phyloP scores from a whole-genome alignment of 352 stramenopile genomes.

The Globisporangium paddicum region DNA sequence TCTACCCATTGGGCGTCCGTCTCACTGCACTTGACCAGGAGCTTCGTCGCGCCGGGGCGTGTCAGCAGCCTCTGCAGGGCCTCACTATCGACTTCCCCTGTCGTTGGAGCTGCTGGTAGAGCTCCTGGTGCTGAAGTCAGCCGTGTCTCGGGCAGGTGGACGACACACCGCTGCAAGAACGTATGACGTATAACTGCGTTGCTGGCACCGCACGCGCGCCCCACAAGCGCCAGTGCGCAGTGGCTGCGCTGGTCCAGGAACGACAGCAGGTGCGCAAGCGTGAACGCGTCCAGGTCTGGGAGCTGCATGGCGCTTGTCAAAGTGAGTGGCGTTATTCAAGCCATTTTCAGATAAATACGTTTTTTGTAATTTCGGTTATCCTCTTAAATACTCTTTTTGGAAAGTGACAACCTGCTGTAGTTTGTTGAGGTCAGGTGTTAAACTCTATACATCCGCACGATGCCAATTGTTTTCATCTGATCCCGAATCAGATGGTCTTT shows the following conservation, averaged over 20 bases:
- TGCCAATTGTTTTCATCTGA: no score
- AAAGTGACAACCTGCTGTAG: no score
- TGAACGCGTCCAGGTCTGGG: not conserved
- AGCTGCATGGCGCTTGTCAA: not conserved
- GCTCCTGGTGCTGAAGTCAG: not conserved
- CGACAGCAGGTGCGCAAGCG: not conserved
- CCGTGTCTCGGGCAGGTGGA: conserved; percentile 1
- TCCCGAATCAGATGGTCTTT: no score
- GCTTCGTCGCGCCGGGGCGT: not conserved
- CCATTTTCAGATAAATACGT: no score
- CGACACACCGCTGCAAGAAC: not conserved
- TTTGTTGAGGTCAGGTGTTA: no score
- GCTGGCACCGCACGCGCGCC: not conserved
- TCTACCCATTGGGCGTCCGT: not conserved
- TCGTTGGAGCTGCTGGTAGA: not conserved
- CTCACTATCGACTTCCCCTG: not conserved
- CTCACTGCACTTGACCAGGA: not conserved
- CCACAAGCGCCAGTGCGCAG: not conserved
- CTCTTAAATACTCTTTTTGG: no score
- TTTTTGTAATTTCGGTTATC: no score
- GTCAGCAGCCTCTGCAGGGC: not conserved
- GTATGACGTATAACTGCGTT: not conserved
- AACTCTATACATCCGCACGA: no score
- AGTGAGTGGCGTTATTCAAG: no score
- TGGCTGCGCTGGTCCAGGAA: not conserved